These are phyloP conservation scores for Oryza meyeriana DNA, from an alignment of 176 grass and related monocot species.

Conservation along the genomic window DNA sequence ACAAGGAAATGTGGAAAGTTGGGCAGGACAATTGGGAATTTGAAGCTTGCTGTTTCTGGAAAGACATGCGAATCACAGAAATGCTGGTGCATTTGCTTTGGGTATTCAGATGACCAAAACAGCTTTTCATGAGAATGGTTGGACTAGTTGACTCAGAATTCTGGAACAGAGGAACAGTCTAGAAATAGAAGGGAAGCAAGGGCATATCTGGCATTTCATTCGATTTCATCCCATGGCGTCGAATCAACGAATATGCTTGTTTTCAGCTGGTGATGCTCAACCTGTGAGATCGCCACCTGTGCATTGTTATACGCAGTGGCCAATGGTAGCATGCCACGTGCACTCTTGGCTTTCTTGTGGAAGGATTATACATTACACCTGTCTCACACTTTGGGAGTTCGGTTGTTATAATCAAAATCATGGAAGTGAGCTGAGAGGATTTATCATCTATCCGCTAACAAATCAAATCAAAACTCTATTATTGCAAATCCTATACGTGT, in stretches of 20 bases:
- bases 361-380: too few relatives aligned
- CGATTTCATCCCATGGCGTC: neutral
- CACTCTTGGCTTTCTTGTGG: too few relatives aligned
- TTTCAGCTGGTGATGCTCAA: neutral
- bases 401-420: neutral
- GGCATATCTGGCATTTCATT: neutral
- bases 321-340: too few relatives aligned
- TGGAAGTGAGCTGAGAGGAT: neutral
- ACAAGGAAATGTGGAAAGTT: neutral
- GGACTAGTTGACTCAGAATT: neutral
- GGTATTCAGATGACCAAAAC: neutral
- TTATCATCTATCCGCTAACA: too few relatives aligned
- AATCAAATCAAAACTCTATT: neutral
- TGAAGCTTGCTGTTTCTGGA: neutral
- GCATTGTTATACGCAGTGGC: too few relatives aligned
- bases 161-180: neutral
- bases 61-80: neutral
- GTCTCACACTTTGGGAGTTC: neutral
- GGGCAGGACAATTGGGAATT: neutral
- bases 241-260: neutral
- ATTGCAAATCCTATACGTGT: neutral
- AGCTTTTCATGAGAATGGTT: neutral
- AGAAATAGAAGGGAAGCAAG: neutral
- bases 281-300: neutral
- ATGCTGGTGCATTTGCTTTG: neutral